A percentile compares a stretch with the other conserved stretches of the same genome.
phyloP scores from a whole-genome alignment of 257 asterid species.

The Salvia miltiorrhiza region DNA sequence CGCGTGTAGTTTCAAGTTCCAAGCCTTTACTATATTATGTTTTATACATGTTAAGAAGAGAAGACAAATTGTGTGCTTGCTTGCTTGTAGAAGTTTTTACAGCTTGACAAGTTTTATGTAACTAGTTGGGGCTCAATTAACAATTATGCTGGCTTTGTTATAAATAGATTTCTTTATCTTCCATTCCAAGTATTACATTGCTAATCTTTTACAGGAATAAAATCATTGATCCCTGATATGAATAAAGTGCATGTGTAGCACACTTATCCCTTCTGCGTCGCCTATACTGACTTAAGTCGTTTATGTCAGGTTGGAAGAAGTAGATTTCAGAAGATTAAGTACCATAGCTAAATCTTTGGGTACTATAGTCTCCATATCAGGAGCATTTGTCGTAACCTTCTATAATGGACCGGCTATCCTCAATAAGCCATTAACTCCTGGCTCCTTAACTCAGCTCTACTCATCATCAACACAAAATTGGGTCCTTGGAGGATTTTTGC shows the following conservation, averaged over 20 bases:
- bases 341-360: conserved; percentile 46
- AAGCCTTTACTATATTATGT: neutral
- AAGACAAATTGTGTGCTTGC: neutral
- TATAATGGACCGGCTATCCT: conserved; percentile 50
- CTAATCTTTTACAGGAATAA: neutral
- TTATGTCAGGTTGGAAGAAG: conserved; percentile 51
- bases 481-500: conserved; percentile 50
- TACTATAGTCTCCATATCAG: conserved; percentile 43
- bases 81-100: neutral
- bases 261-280: neutral
- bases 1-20: no score
- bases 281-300: conserved; percentile 8
- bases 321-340: conserved; percentile 31
- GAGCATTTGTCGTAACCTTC: conserved; percentile 55
- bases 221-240: neutral
- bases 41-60: neutral
- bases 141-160: neutral
- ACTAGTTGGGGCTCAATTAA: neutral
- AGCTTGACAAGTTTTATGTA: neutral
- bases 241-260: neutral
- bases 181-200: no score
- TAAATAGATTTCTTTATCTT: no score
- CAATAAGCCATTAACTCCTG: conserved; percentile 24
- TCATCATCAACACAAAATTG: conserved; percentile 36
- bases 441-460: conserved; percentile 16